These are phyloP conservation scores for Kwoniella newhampshirensis DNA, from an alignment of 768 basidiomycete genomes.

Conservation along the genomic window DNA sequence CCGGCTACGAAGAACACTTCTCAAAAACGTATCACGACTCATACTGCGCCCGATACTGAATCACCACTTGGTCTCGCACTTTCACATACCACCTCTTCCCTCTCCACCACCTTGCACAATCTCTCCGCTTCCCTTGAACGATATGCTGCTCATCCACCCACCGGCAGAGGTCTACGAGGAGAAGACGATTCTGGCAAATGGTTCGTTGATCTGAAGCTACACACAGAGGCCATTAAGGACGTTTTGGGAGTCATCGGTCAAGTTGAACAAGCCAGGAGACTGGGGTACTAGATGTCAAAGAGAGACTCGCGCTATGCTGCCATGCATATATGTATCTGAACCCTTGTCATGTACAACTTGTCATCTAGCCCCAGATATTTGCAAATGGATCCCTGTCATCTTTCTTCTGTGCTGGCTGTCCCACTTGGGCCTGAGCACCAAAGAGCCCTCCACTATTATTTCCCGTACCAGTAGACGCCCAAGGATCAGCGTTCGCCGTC, in stretches of 20 bases:
- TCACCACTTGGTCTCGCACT: conserved; percentile 10
- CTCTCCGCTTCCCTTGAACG: conserved; percentile 19
- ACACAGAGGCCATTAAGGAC: conserved; percentile 25
- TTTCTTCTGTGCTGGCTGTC: conserved; percentile 18
- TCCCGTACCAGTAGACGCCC: conserved; percentile 16
- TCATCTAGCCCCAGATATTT: conserved; percentile 37
- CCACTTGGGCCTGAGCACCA: not conserved
- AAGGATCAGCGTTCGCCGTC: conserved; percentile 18
- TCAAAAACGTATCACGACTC: too few species aligned
- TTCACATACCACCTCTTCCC: conserved; percentile 4
- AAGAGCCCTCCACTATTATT: conserved; percentile 1
- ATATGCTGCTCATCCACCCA: conserved; percentile 1
- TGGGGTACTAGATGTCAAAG: conserved; percentile 6
- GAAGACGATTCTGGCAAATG: conserved; percentile 12
- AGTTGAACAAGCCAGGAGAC: conserved; percentile 13
- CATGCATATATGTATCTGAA: too few species aligned
- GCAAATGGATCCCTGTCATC: conserved; percentile 46
- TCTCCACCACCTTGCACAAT: conserved; percentile 8
- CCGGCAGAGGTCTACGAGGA: not conserved
- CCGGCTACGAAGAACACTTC: not conserved
- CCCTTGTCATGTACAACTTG: too few species aligned
- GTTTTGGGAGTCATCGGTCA: conserved; percentile 16
- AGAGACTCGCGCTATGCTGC: too few species aligned
- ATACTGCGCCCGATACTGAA: not conserved
- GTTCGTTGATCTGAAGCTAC: conserved; percentile 22